Conservation (phyloP, 2,329 filamentous ascomycete species). For the Neonectria neomacrospora region DNA sequence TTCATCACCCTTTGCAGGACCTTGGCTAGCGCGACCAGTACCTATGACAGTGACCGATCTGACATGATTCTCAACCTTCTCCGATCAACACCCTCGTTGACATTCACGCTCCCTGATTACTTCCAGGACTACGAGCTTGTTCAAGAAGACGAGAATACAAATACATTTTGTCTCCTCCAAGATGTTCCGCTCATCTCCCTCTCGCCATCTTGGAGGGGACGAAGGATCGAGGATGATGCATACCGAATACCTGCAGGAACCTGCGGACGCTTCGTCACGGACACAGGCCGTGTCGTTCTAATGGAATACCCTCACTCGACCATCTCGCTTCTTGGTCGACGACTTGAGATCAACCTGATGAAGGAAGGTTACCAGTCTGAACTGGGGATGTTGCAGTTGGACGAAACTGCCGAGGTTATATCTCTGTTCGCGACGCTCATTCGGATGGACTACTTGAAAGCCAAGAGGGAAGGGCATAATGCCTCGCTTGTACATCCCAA, state of each 20-base stretch:
- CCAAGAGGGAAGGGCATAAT: slow-evolving; percentile 34
- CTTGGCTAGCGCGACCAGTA: slow-evolving; percentile 58
- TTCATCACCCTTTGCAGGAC: slow-evolving; percentile 78
- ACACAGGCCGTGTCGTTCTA: slow-evolving; percentile 79
- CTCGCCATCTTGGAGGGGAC: slow-evolving; percentile 57
- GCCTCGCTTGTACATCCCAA: slow-evolving; percentile 50
- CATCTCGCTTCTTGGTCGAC: slow-evolving; percentile 80
- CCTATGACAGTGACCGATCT: slow-evolving; percentile 50
- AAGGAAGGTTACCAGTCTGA: slow-evolving; percentile 65
- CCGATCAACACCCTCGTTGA: slow-evolving; percentile 77
- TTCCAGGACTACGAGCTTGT: slow-evolving; percentile 82
- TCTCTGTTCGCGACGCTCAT: slow-evolving; percentile 78
- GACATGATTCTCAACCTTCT: slow-evolving; percentile 72
- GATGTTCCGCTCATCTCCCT: slow-evolving; percentile 72
- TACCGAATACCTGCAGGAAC: slow-evolving; percentile 75
- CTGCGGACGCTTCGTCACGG: slow-evolving; percentile 77
- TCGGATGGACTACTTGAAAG: slow-evolving; percentile 58
- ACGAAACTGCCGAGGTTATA: slow-evolving; percentile 78
- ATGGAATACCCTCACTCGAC: slow-evolving; percentile 84
- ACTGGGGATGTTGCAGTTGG: slow-evolving; percentile 64
- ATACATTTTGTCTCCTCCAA: slow-evolving; percentile 75
- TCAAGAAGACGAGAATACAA: slow-evolving; percentile 87
- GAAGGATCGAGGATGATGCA: slow-evolving; percentile 57
- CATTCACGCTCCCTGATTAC: slow-evolving; percentile 76
- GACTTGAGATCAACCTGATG: slow-evolving; percentile 74